Evolutionary conservation across 805 yeast genomes (phyloP).

Genomic region (Peterozyma toletana): DNA sequence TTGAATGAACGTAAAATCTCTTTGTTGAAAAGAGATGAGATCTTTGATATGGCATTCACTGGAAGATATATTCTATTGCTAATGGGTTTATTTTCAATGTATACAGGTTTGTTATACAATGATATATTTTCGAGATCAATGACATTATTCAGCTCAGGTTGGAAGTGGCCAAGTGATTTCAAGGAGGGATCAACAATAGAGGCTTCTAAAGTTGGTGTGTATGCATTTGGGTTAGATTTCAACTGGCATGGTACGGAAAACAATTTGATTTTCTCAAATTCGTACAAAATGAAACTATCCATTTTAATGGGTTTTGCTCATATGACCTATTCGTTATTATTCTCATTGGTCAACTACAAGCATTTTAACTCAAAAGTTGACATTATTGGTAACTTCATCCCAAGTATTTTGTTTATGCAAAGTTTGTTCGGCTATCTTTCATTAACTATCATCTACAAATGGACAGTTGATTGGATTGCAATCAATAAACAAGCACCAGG

Average conservation of each 20-base stretch:
- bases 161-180: conserved; percentile 85
- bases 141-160: conserved; percentile 82
- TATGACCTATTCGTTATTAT: conserved; percentile 84
- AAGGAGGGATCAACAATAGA: conserved; percentile 61
- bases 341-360: conserved; percentile 75
- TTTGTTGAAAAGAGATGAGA: conserved; percentile 75
- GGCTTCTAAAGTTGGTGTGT: conserved; percentile 63
- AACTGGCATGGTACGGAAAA: conserved; percentile 98
- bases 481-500: conserved; percentile 82
- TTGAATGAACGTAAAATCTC: conserved; percentile 66
- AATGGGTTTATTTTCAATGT: conserved; percentile 94
- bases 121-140: conserved; percentile 89
- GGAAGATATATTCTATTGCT: conserved; percentile 88
- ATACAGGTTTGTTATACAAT: conserved; percentile 90
- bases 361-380: conserved; percentile 69
- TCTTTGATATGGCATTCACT: conserved; percentile 90
- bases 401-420: conserved; percentile 92
- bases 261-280: conserved; percentile 81
- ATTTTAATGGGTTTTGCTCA: conserved; percentile 91
- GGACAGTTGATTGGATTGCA: conserved; percentile 89
- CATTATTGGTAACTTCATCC: conserved; percentile 86
- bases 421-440: conserved; percentile 92
- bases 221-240: conserved; percentile 83
- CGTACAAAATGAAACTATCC: conserved; percentile 95
- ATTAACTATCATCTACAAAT: conserved; percentile 81